Percentiles rank a stretch among this genome's conserved stretches.
Conservation (phyloP, 2,329 filamentous ascomycete species). For the Epichloe baconii region DNA sequence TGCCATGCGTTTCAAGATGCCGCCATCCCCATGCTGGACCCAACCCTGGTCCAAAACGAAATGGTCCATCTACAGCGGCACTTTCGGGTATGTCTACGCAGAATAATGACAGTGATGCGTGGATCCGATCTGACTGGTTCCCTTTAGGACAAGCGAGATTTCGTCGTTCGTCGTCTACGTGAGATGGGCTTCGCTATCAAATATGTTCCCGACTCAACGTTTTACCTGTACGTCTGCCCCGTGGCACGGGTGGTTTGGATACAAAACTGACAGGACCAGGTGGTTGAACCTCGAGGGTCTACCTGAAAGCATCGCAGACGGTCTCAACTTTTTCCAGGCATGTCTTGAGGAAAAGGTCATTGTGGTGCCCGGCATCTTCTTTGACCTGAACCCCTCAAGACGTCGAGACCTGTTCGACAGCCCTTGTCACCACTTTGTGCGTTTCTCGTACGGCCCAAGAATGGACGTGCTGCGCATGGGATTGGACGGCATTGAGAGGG, state of each 20-base stretch:
- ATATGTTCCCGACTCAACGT: slow-evolving; percentile 79
- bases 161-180: slow-evolving; percentile 64
- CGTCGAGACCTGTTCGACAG: slow-evolving; percentile 85
- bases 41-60: slow-evolving; percentile 62
- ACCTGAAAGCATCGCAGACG: slow-evolving; percentile 75
- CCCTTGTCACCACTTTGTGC: slow-evolving; percentile 85
- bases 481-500: slow-evolving; percentile 72
- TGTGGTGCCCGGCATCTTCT: slow-evolving; percentile 95
- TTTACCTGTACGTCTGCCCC: slow-evolving; percentile 58
- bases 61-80: slow-evolving; percentile 83
- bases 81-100: slow-evolving; percentile 45
- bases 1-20: slow-evolving; percentile 95
- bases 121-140: slow-evolving; percentile 9
- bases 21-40: slow-evolving; percentile 85
- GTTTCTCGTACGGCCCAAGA: slow-evolving; percentile 71
- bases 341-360: slow-evolving; percentile 91
- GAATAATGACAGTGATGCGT: not conserved
- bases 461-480: slow-evolving; percentile 70
- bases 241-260: not conserved
- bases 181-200: slow-evolving; percentile 81
- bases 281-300: slow-evolving; percentile 53
- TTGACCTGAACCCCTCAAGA: slow-evolving; percentile 84
- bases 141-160: slow-evolving; percentile 70
- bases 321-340: slow-evolving; percentile 92
- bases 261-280: slow-evolving; percentile 11